phyloP scores from a whole-genome alignment of 2,329 filamentous ascomycete species.

The Colletotrichum caudatum region DNA sequence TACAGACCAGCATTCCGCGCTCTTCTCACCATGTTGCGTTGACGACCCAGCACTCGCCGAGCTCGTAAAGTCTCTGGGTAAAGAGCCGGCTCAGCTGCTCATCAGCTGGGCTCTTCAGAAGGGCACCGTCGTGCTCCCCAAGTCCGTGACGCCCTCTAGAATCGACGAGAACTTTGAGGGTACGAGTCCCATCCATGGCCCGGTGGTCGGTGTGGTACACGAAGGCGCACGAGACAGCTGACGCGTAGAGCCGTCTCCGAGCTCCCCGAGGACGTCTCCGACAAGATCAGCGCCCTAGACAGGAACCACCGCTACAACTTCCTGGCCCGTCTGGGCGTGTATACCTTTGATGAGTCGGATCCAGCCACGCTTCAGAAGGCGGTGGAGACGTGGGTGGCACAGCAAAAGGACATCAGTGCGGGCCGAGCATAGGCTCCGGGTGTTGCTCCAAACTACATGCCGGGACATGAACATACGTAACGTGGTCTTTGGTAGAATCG shows the following conservation, averaged over 20 bases:
- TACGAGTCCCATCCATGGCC: conserved; percentile 4
- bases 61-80: conserved; percentile 63
- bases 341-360: conserved; percentile 58
- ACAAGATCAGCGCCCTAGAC: conserved; percentile 54
- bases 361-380: conserved; percentile 52
- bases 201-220: no score
- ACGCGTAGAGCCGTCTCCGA: conserved; percentile 48
- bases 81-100: conserved; percentile 65
- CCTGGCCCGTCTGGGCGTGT: conserved; percentile 54
- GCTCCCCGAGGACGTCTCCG: conserved; percentile 52
- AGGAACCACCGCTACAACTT: conserved; percentile 58
- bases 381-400: conserved; percentile 51
- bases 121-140: conserved; percentile 65
- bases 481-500: background rate
- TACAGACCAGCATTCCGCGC: background rate
- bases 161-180: conserved; percentile 61
- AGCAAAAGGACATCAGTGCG: conserved; percentile 49
- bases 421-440: conserved; percentile 9
- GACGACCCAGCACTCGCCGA: conserved; percentile 63
- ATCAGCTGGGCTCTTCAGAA: conserved; percentile 67
- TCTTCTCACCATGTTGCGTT: conserved; percentile 45
- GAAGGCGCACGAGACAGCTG: background rate
- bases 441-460: background rate
- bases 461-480: background rate
- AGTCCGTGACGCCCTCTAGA: conserved; percentile 64